Evolutionary conservation across 1,139 yeast species (phyloP), one percentile per base, ranked within the genome.

Genomic region (Spathaspora sp.): DNA sequence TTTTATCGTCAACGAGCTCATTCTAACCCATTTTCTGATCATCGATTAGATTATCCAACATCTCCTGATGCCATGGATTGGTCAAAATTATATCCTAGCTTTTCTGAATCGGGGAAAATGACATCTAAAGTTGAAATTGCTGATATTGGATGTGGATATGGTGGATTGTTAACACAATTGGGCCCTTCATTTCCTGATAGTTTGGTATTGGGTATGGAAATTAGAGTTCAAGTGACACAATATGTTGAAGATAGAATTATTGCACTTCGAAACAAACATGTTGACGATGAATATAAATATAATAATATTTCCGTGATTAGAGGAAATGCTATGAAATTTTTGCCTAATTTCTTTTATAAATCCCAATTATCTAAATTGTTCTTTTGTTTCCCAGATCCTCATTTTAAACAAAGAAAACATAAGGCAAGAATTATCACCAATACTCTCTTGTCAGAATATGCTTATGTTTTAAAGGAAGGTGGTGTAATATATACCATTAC

Each of bases 381-480:
- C 68, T 93, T 95, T 72, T 95, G 99, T 67, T 93, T 93, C 78
- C 99, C 99, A 16, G 99, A 93, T 67, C 99, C 99, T 11, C 99
- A 95, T 66, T 93, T 93, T 74, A 93, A 93, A 63, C 96, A 89
- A 65, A 80, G 99, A 59, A 93, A 93, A 65, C 99, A 95, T 68
- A 93, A 93, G 73, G 98, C 98, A 7, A 80, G 99, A 72, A 93
- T 93, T 58, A 82, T 93, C 54, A 91, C 99, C 50, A 84, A 82
- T 50, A 93, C 98, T 1, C 72, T 93, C 51, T 74, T 90, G 48
- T 81, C 95, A 31, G 99, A 93, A 64, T 93, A 93, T 61, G 99
- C 99, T 3, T 95, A 82, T 61, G 96, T 86, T 8, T 74, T 93
- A 58, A 81, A 74, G 56, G 96, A 89, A 50, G 95, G 89, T 26